phyloP scores from a whole-genome alignment of 2,329 filamentous ascomycete genomes.

The Ceratocystis harringtonii region DNA sequence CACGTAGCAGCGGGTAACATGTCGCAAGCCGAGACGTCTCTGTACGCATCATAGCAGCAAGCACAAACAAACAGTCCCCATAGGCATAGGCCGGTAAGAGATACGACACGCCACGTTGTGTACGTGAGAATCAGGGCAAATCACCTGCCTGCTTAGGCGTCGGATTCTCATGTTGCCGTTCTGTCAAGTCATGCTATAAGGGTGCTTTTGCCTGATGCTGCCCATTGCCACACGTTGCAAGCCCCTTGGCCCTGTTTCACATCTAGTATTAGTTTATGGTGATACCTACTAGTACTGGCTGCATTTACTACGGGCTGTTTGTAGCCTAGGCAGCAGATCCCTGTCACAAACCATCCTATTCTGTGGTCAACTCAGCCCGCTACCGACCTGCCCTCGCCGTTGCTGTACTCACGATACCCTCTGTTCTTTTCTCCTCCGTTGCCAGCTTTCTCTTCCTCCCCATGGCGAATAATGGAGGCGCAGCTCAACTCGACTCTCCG shows the following conservation, averaged over 20 bases:
- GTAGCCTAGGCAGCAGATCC: neutral
- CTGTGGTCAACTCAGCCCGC: no score
- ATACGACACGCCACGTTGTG: neutral
- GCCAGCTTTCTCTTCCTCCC: no score
- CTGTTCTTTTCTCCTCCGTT: no score
- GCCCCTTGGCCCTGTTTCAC: slow-evolving; percentile 5
- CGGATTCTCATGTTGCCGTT: neutral
- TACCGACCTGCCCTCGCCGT: no score
- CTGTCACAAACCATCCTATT: neutral
- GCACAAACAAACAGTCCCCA: neutral
- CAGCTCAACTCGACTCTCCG: no score
- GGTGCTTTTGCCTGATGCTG: neutral
- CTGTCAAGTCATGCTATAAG: neutral
- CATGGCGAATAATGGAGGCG: no score
- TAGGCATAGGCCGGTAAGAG: neutral
- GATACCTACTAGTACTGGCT: neutral
- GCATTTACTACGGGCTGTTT: neutral
- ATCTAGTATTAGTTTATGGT: neutral
- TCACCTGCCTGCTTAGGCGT: no score
- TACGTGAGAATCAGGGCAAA: no score
- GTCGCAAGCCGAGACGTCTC: slow-evolving; percentile 1
- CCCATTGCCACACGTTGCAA: neutral
- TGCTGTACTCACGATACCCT: no score
- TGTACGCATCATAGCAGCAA: neutral
- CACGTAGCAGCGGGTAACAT: neutral